phyloP scores from a whole-genome alignment of 1,139 yeast genomes.

The Debaryomycetaceae sp. region DNA sequence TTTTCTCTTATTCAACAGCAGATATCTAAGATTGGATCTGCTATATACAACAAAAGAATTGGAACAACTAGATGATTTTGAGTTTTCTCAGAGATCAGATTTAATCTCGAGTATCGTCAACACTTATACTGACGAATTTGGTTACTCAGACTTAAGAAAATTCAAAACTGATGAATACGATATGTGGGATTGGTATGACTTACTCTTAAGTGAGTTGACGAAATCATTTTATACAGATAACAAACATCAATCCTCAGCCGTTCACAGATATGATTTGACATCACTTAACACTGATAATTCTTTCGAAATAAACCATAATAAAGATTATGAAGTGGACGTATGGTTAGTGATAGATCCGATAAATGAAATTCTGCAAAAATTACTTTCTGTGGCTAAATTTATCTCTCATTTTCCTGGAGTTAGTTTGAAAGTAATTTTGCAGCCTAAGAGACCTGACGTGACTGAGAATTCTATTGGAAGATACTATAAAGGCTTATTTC shows the following conservation, averaged over 20 bases:
- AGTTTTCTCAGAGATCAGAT: slow-evolving; percentile 30
- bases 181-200: slow-evolving; percentile 47
- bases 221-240: slow-evolving; percentile 45
- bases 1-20: slow-evolving; percentile 38
- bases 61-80: slow-evolving; percentile 31
- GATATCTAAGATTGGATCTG: slow-evolving; percentile 33
- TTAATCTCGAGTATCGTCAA: slow-evolving; percentile 26
- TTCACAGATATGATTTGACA: slow-evolving; percentile 43
- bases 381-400: slow-evolving; percentile 49
- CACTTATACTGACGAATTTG: slow-evolving; percentile 30
- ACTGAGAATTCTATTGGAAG: slow-evolving; percentile 48
- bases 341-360: slow-evolving; percentile 69
- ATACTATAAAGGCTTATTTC: slow-evolving; percentile 51
- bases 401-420: slow-evolving; percentile 43
- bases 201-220: slow-evolving; percentile 39
- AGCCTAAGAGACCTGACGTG: slow-evolving; percentile 44
- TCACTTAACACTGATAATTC: slow-evolving; percentile 31
- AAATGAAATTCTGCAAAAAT: slow-evolving; percentile 62
- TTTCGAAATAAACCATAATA: slow-evolving; percentile 23
- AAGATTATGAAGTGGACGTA: slow-evolving; percentile 42
- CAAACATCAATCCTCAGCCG: slow-evolving; percentile 31
- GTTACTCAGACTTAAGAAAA: slow-evolving; percentile 16
- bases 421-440: slow-evolving; percentile 52
- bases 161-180: slow-evolving; percentile 14
- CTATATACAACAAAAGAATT: slow-evolving; percentile 21